phyloP scores from a whole-genome alignment of 176 grass and related monocot genomes.

The Lolium rigidum region DNA sequence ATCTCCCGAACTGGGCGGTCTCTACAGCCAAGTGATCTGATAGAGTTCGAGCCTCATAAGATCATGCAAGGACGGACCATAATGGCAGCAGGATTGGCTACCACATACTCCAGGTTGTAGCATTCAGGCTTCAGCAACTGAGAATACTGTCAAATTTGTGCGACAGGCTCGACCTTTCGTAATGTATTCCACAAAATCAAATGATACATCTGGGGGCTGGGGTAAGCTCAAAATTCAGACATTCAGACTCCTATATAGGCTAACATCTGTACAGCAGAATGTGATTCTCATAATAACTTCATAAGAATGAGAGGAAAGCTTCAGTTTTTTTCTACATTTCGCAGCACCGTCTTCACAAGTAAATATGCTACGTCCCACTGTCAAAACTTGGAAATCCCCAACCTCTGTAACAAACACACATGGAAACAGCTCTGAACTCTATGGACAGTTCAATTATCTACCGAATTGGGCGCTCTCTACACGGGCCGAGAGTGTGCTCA shows the following conservation, averaged over 20 bases:
- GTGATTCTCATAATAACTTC: not conserved
- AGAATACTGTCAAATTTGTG: not conserved
- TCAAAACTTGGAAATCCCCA: no score
- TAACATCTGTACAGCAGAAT: not conserved
- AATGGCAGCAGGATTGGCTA: no score
- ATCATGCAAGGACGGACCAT: no score
- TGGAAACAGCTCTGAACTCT: not conserved
- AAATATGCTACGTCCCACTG: not conserved
- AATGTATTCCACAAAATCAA: not conserved
- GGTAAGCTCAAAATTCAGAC: conserved; percentile 5
- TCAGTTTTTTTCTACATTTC: not conserved
- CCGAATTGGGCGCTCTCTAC: conserved; percentile 45
- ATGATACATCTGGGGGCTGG: not conserved
- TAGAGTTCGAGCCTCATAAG: no score
- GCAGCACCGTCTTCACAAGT: conserved; percentile 1
- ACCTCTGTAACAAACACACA: not conserved
- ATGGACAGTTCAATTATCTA: conserved; percentile 14
- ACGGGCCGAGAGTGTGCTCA: conserved; percentile 7
- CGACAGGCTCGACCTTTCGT: not conserved
- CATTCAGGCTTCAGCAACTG: not conserved
- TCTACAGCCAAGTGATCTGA: no score
- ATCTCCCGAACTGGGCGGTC: no score
- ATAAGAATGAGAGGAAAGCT: not conserved
- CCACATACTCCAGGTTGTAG: no score
- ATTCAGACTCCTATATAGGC: not conserved